Evolutionary conservation across 768 basidiomycete genomes (phyloP).

Genomic region (Podaxis carcinomalis): DNA sequence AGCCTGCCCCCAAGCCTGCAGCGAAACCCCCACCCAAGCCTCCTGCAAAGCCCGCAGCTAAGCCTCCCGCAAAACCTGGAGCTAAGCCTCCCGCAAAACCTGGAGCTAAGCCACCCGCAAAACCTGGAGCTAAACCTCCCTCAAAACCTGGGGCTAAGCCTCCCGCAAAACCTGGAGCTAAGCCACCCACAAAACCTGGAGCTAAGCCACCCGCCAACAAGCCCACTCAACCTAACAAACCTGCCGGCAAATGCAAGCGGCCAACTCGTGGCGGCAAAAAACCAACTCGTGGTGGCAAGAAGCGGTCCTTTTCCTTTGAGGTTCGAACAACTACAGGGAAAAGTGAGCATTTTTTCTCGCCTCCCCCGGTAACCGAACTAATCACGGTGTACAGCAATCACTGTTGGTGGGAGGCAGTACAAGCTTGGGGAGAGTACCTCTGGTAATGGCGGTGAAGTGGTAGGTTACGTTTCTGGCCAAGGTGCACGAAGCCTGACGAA

Average conservation of each 20-base stretch:
- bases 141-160: background rate
- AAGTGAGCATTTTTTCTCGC: background rate
- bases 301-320: background rate
- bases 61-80: background rate
- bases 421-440: background rate
- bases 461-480: background rate
- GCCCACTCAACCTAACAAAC: background rate
- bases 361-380: background rate
- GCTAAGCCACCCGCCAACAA: background rate
- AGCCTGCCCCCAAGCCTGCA: background rate
- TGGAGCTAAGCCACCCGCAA: background rate
- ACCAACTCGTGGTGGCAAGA: background rate
- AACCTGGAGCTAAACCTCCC: background rate
- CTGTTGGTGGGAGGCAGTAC: background rate
- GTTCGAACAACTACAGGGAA: background rate
- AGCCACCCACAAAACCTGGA: background rate
- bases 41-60: no score
- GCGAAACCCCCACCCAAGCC: background rate
- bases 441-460: background rate
- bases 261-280: background rate
- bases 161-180: background rate
- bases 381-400: background rate
- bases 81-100: background rate
- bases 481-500: background rate
- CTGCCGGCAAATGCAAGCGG: background rate